These are phyloP conservation scores for Zygoascus meyerae DNA, from an alignment of 1,139 yeast species.

Conservation along the genomic window DNA sequence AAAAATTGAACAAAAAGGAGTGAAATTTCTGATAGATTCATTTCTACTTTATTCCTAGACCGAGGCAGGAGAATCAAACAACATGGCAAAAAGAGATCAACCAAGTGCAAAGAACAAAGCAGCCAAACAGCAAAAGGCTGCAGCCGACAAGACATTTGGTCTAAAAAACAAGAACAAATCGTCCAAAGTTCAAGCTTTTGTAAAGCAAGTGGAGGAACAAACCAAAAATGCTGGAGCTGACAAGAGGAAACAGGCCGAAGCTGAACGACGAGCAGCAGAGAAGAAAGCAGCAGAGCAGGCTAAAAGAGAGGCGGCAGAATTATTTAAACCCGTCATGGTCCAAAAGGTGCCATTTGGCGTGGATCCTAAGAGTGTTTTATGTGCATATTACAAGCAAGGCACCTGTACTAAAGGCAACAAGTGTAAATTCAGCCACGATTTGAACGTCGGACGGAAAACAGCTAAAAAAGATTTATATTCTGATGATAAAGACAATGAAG, in stretches of 20 bases:
- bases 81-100: conserved; percentile 47
- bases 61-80: neutral
- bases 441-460: conserved; percentile 78
- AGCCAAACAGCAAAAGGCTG: conserved; percentile 59
- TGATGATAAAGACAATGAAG: conserved; percentile 66
- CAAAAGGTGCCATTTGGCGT: conserved; percentile 96
- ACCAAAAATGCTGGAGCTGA: conserved; percentile 50
- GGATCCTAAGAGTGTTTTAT: conserved; percentile 90
- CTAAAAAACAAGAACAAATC: conserved; percentile 77
- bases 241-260: conserved; percentile 71
- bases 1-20: too few species aligned
- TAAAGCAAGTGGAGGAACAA: conserved; percentile 70
- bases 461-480: conserved; percentile 89
- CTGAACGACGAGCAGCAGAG: conserved; percentile 71
- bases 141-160: conserved; percentile 91
- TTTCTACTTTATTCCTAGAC: too few species aligned
- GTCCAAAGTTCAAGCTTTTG: conserved; percentile 81
- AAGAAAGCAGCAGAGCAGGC: conserved; percentile 89
- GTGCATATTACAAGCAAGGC: conserved; percentile 88
- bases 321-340: conserved; percentile 58
- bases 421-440: conserved; percentile 93
- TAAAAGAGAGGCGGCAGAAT: conserved; percentile 75
- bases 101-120: conserved; percentile 55
- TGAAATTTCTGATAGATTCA: too few species aligned
- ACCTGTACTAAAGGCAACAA: conserved; percentile 82